phyloP scores from a whole-genome alignment of 2,329 filamentous ascomycete species.

The Claviceps sp. region DNA sequence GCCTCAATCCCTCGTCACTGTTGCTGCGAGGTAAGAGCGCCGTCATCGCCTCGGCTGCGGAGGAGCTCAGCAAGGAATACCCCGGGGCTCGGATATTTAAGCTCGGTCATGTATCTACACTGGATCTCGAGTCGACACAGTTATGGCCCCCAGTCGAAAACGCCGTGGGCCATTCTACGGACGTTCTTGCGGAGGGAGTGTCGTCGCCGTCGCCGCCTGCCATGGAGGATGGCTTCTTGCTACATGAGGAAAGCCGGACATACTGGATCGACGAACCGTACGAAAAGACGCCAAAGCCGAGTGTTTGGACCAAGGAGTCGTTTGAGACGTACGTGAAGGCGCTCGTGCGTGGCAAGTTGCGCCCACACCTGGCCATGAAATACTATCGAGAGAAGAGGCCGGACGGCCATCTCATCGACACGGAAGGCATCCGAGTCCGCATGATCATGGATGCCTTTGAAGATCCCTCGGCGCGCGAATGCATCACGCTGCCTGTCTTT shows the following conservation, averaged over 20 bases:
- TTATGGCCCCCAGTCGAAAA: constrained; percentile 23
- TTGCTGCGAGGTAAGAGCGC: constrained; percentile 20
- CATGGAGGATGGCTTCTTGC: constrained; percentile 18
- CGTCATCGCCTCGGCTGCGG: constrained; percentile 19
- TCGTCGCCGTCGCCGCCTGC: constrained; percentile 10
- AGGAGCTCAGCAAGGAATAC: constrained; percentile 19
- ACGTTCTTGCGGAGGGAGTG: constrained; percentile 9
- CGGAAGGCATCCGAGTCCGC: constrained; percentile 24
- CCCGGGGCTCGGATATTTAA: constrained; percentile 20
- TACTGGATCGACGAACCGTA: constrained; percentile 21
- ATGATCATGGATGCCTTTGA: constrained; percentile 27
- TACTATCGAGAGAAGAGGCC: constrained; percentile 21
- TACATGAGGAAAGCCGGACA: constrained; percentile 19
- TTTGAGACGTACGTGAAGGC: constrained; percentile 29
- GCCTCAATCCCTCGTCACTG: constrained; percentile 16
- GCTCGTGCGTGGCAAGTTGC: constrained; percentile 26
- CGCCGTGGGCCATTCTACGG: constrained; percentile 9
- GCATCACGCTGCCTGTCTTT: constrained; percentile 26
- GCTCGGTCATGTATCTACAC: constrained; percentile 22
- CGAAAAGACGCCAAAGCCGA: constrained; percentile 25
- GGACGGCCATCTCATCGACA: constrained; percentile 19
- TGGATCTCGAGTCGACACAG: constrained; percentile 22
- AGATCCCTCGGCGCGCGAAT: constrained; percentile 19
- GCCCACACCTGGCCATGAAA: constrained; percentile 17
- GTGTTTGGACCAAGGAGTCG: constrained; percentile 26